Percentiles rank a stretch among this genome's conserved stretches.
phyloP scores from a whole-genome alignment of 192 early-diverging fungal species.

The Diversispora eburnea region DNA sequence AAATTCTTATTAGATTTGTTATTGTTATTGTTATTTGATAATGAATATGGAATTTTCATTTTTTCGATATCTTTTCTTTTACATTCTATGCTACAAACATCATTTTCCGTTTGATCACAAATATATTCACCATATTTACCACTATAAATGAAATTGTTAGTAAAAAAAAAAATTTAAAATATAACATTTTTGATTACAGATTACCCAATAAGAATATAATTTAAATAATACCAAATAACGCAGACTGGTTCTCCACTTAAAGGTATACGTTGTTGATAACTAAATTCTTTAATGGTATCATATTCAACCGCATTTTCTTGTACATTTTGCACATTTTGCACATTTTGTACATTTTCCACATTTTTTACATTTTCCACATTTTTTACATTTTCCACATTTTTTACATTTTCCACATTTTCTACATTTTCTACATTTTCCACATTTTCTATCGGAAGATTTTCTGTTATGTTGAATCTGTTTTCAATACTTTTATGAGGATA shows the following conservation, averaged over 20 bases:
- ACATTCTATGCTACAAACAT: conserved; percentile 21
- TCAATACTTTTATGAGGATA: no score
- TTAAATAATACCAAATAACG: conserved; percentile 1
- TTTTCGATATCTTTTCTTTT: conserved; percentile 21
- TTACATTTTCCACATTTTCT: no score
- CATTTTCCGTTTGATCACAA: conserved; percentile 17
- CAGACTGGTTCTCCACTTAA: background rate
- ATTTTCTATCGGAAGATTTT: no score
- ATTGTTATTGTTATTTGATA: background rate
- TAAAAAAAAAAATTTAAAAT: background rate
- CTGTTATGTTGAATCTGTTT: no score
- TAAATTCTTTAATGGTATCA: conserved; percentile 1
- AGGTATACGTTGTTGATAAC: background rate
- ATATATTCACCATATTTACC: conserved; percentile 25
- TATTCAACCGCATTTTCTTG: no score
- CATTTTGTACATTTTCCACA: no score
- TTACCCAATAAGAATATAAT: background rate
- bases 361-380: no score
- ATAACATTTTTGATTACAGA: background rate
- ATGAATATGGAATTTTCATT: background rate
- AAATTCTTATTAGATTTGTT: background rate
- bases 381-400: no score
- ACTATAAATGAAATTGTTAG: background rate
- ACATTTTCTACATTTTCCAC: no score
- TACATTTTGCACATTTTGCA: no score